Evolutionary conservation across 2,329 filamentous ascomycete genomes (phyloP).

Genomic region (Colletotrichum aenigma): DNA sequence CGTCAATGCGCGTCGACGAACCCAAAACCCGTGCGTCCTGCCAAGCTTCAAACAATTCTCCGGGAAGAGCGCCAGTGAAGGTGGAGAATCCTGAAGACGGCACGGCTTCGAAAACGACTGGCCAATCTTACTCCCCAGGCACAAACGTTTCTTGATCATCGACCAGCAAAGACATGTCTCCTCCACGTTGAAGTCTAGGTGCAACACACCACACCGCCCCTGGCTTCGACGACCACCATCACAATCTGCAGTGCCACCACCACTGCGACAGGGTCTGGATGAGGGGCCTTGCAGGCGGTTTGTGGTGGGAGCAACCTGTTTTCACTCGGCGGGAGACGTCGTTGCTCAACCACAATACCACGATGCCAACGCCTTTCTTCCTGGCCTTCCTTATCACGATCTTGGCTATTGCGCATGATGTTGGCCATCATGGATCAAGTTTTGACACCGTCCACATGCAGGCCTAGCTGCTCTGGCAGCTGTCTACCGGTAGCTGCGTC

Average conservation of each 20-base stretch:
- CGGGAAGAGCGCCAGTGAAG: not conserved
- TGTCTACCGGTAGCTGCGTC: not conserved
- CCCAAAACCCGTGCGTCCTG: conserved; percentile 8
- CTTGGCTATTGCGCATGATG: not conserved
- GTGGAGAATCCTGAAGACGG: not conserved
- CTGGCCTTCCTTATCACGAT: not conserved
- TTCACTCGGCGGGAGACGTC: not conserved
- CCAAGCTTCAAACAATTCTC: conserved; percentile 10
- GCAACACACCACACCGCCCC: not conserved
- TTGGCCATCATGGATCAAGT: not conserved
- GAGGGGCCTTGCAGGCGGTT: not conserved
- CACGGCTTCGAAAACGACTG: not conserved
- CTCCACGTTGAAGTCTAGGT: not conserved
- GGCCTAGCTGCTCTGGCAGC: not conserved
- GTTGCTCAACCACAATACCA: not conserved
- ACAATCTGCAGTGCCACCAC: not conserved
- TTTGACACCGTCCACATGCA: not conserved
- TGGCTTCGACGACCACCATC: not conserved
- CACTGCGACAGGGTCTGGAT: not conserved
- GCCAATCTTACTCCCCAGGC: not conserved
- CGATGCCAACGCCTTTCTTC: not conserved
- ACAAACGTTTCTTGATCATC: conserved; percentile 5
- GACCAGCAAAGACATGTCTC: conserved; percentile 6
- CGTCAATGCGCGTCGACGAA: conserved; percentile 14
- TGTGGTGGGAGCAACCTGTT: not conserved